These are phyloP conservation scores for Neonectria magnoliae DNA, from an alignment of 2,329 filamentous ascomycete species.

Conservation along the genomic window DNA sequence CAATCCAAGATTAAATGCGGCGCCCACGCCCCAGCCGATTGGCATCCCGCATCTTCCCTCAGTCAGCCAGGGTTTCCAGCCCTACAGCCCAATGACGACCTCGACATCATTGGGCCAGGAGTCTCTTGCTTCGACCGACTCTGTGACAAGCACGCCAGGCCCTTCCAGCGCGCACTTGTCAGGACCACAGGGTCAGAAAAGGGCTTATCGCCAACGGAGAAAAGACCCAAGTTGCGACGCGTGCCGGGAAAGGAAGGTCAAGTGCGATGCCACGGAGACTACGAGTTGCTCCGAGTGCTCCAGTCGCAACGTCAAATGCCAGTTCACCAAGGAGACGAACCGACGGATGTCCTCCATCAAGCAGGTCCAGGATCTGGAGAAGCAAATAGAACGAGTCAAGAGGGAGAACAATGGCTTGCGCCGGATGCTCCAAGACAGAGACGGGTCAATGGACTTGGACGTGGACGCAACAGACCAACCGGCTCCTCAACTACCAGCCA, in stretches of 20 bases:
- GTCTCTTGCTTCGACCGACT: slow-evolving; percentile 68
- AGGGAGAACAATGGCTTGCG: slow-evolving; percentile 81
- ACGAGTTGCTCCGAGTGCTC: slow-evolving; percentile 97
- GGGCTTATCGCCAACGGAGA: slow-evolving; percentile 91
- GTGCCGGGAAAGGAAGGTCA: slow-evolving; percentile 85
- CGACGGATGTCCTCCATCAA: slow-evolving; percentile 99
- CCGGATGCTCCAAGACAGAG: slow-evolving; percentile 66
- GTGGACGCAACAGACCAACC: slow-evolving; percentile 59
- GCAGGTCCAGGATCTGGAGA: slow-evolving; percentile 96
- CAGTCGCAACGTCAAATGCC: slow-evolving; percentile 95
- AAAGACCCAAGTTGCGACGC: slow-evolving; percentile 99
- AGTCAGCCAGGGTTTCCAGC: slow-evolving; percentile 60
- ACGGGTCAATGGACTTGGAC: slow-evolving; percentile 62
- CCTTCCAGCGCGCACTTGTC: slow-evolving; percentile 46
- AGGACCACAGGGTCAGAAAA: slow-evolving; percentile 78
- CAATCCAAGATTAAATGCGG: slow-evolving; percentile 60
- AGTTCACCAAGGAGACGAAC: slow-evolving; percentile 99
- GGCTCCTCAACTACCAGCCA: slow-evolving; percentile 68
- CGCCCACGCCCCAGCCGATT: slow-evolving; percentile 62
- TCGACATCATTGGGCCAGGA: slow-evolving; percentile 66
- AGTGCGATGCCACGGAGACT: slow-evolving; percentile 96
- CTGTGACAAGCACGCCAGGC: slow-evolving; percentile 64
- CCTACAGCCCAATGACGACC: slow-evolving; percentile 62
- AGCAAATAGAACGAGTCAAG: slow-evolving; percentile 82
- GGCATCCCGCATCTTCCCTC: slow-evolving; percentile 63